A percentile compares a stretch with the other conserved stretches of the same genome.
Conservation (phyloP, 2,329 filamentous ascomycete species). For the Monosporascus sp. region DNA sequence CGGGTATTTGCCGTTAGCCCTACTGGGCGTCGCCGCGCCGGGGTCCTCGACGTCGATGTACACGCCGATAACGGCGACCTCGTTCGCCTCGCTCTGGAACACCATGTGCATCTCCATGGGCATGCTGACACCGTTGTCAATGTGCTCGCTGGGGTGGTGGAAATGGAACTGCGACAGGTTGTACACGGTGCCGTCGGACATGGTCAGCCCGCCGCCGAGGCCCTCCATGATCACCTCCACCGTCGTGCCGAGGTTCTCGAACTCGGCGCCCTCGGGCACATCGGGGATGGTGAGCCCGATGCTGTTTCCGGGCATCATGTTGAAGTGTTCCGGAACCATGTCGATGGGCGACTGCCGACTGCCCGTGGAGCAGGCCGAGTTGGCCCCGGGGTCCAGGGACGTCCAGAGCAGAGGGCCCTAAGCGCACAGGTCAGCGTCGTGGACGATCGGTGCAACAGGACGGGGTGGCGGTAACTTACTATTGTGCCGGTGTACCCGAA, state of each 20-base stretch:
- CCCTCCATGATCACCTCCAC: conserved; percentile 51
- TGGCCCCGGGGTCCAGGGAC: conserved; percentile 31
- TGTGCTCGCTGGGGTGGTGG: conserved; percentile 45
- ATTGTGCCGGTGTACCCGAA: conserved; percentile 27
- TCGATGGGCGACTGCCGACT: conserved; percentile 56
- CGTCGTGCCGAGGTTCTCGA: conserved; percentile 55
- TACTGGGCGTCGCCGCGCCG: conserved; percentile 9
- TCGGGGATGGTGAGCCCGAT: conserved; percentile 36
- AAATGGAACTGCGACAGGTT: conserved; percentile 45
- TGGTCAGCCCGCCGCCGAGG: conserved; percentile 30
- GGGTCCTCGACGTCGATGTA: conserved; percentile 36
- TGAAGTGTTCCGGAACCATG: conserved; percentile 34
- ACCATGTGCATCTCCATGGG: conserved; percentile 58
- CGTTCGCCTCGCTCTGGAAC: conserved; percentile 38
- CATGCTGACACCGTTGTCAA: conserved; percentile 39
- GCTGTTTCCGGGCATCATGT: conserved; percentile 25
- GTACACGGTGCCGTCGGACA: conserved; percentile 30
- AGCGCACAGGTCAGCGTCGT: background rate
- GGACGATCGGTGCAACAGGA: background rate
- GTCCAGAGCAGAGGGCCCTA: conserved; percentile 31
- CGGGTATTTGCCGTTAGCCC: conserved; percentile 8
- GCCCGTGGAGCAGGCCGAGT: conserved; percentile 46
- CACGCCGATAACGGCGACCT: conserved; percentile 40
- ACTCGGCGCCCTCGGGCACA: conserved; percentile 37
- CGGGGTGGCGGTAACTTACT: conserved; percentile 2